phyloP scores from a whole-genome alignment of 805 yeast species.

The Middelhovenomyces tepae region DNA sequence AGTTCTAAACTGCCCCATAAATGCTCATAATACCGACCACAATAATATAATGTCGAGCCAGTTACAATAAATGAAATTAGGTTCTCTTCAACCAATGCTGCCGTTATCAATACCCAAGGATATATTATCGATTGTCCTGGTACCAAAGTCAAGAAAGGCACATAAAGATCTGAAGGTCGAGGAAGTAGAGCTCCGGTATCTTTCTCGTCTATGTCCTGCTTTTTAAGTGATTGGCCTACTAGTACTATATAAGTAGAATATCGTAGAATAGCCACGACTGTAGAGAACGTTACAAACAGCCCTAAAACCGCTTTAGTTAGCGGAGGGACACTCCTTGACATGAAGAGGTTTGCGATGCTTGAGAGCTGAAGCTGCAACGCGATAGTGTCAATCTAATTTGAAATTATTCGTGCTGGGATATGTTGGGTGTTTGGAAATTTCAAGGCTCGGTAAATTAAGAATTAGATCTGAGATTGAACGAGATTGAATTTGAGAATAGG shows the following conservation, averaged over 20 bases:
- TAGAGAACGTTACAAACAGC: constrained; percentile 17
- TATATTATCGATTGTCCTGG: constrained; percentile 32
- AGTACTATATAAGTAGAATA: constrained; percentile 26
- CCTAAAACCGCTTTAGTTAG: constrained; percentile 25
- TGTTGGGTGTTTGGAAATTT: not conserved
- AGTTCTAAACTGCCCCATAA: constrained; percentile 54
- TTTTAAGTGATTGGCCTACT: constrained; percentile 7
- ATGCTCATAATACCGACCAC: constrained; percentile 58
- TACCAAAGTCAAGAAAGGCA: constrained; percentile 43
- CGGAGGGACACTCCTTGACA: constrained; percentile 27
- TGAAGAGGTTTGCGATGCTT: too few species aligned
- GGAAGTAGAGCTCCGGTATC: constrained; percentile 22
- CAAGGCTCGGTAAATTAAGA: not conserved
- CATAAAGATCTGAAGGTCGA: constrained; percentile 39
- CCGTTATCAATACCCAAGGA: constrained; percentile 41
- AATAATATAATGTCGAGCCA: constrained; percentile 34
- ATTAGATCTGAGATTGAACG: not conserved
- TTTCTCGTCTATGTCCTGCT: constrained; percentile 15
- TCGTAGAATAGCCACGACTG: constrained; percentile 25
- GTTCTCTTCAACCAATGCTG: constrained; percentile 39
- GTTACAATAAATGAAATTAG: constrained; percentile 33
- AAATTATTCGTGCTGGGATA: not conserved
- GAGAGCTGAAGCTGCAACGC: too few species aligned
- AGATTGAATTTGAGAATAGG: not conserved
- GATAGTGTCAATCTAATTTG: not conserved